phyloP scores from a whole-genome alignment of 2,329 filamentous ascomycete species.

The Aspergillus fumigatiaffinis region DNA sequence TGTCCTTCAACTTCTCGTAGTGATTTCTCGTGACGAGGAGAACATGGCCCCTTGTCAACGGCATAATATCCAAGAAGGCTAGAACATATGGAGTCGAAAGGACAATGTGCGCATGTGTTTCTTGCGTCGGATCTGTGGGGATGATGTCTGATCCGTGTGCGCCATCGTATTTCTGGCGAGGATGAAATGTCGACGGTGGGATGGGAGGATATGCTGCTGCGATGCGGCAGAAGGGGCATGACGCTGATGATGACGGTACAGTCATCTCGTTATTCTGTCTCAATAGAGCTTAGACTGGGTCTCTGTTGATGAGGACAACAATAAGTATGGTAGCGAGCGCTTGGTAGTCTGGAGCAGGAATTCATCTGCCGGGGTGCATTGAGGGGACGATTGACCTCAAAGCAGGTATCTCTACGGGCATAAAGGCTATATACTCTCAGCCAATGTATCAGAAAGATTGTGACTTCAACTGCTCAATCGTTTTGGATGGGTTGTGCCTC shows the following conservation, averaged over 20 bases:
- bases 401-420: background rate
- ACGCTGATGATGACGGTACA: constrained; percentile 12
- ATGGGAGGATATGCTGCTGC: constrained; percentile 47
- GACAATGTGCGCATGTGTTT: constrained; percentile 52
- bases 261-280: background rate
- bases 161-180: constrained; percentile 5
- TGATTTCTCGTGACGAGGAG: constrained; percentile 76
- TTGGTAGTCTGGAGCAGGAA: background rate
- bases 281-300: background rate
- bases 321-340: background rate
- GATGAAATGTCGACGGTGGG: constrained; percentile 21
- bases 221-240: constrained; percentile 59
- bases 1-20: constrained; percentile 71
- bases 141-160: constrained; percentile 17
- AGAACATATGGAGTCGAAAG: constrained; percentile 73
- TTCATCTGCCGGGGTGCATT: background rate
- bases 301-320: background rate
- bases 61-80: constrained; percentile 91
- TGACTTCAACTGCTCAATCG: background rate
- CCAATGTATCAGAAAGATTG: background rate
- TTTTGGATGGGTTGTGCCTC: background rate
- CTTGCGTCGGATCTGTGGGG: constrained; percentile 7
- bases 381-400: background rate
- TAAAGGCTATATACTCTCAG: background rate
- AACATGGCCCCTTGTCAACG: constrained; percentile 77